Evolutionary conservation across 805 yeast genomes (phyloP), one percentile per base, ranked within the genome.

Genomic region (Zygotorulaspora sp.): DNA sequence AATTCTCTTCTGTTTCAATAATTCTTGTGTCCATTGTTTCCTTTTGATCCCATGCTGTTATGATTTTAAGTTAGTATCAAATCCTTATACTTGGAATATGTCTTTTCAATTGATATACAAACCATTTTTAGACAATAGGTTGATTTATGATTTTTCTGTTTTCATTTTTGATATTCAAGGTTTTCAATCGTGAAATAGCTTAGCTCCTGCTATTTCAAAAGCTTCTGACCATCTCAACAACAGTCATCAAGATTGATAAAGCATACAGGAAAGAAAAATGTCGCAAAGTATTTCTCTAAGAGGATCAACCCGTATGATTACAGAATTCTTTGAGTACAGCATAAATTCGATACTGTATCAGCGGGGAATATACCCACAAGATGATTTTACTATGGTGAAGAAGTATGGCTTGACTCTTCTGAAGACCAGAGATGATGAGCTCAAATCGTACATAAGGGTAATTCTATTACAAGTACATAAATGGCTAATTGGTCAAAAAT

Each of bases 351-450:
- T 89, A 17, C 71, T 90, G 4, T 89, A 82, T 58, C 97, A 90
- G 58, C 66, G 97, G 36, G 95, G 95, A 0, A 79, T 89, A 13
- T 89, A 89, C 52, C 95, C 96, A 0, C 71, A 84, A 3, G 94
- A 84, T 45, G 95, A 87, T 56, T 89, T 90, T 61, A 72, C 72
- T 35, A 70, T 80, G 1, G 87, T 85, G 2, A 72, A 75, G 49
- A 87, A 86, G 55, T 90, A 86, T 61, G 96, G 85, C 14, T 61
- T 89, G 38, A 82, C 80, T 40, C 63, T 89, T 62, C 66, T 89
- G 29, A 74, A 82, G 18, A 76, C 85, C 3, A 72, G 71, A 12
- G 94, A 87, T 54, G 83, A 80, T 29, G 95, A 85, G 29, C 80
- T 90, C 36, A 77, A 75, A 50, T 61, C 62, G 1, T 89, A 89